A percentile compares a stretch with the other conserved stretches of the same genome.
phyloP scores from a whole-genome alignment of 352 stramenopile species.

The Aphanomyces cochlioides region DNA sequence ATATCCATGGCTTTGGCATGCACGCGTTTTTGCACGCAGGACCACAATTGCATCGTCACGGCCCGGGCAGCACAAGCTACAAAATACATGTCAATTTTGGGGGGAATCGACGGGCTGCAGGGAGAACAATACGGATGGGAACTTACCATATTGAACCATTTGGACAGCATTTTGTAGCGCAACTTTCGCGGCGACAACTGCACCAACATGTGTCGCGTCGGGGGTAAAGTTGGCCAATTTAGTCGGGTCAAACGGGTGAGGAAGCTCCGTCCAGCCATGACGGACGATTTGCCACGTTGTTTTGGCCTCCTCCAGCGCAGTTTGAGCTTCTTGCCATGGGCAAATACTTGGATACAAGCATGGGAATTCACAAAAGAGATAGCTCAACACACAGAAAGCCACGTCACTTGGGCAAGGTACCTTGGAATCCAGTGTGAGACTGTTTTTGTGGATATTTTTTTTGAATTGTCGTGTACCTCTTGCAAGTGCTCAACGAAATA shows the following conservation, averaged over 20 bases:
- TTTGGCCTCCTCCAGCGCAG: slow-evolving; percentile 44
- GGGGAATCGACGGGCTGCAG: too few species aligned
- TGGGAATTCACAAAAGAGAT: slow-evolving; percentile 56
- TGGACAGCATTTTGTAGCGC: slow-evolving; percentile 66
- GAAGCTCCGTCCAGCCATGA: slow-evolving; percentile 50
- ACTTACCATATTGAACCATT: slow-evolving; percentile 54
- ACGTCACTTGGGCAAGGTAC: too few species aligned
- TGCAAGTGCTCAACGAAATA: slow-evolving; percentile 17
- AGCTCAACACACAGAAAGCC: slow-evolving; percentile 46
- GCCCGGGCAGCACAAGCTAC: slow-evolving; percentile 52
- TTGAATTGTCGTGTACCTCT: background rate
- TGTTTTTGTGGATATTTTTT: too few species aligned
- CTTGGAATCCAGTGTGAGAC: too few species aligned
- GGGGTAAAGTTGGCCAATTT: slow-evolving; percentile 40
- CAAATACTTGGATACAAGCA: slow-evolving; percentile 36
- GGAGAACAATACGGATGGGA: too few species aligned
- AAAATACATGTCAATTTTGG: background rate
- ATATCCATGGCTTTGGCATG: slow-evolving; percentile 9
- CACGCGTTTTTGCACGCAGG: slow-evolving; percentile 39
- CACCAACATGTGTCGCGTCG: slow-evolving; percentile 41
- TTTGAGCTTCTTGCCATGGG: slow-evolving; percentile 57
- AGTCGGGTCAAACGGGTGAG: slow-evolving; percentile 55
- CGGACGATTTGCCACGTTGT: slow-evolving; percentile 48
- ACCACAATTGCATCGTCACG: slow-evolving; percentile 46
- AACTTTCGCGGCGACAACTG: slow-evolving; percentile 51